These are phyloP conservation scores for Zymoseptoria brevis DNA, from an alignment of 2,329 filamentous ascomycete genomes.

Conservation along the genomic window DNA sequence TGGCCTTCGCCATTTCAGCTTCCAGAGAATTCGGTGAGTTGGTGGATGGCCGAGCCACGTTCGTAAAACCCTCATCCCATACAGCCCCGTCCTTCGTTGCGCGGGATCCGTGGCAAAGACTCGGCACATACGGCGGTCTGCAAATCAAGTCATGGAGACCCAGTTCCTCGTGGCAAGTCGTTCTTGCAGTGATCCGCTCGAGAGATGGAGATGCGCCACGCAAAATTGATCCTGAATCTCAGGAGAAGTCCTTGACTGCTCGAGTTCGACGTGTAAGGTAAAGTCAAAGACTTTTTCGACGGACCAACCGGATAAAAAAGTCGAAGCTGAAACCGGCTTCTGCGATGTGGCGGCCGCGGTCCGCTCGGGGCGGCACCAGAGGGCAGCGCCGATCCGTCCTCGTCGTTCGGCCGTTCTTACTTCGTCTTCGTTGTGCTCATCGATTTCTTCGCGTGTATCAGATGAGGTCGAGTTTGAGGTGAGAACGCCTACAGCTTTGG, in stretches of 20 bases:
- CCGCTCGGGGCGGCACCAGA: neutral
- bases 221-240: neutral
- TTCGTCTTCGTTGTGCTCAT: neutral
- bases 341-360: neutral
- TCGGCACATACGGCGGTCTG: neutral
- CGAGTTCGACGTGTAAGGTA: neutral
- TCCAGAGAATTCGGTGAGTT: neutral
- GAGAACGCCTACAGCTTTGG: neutral
- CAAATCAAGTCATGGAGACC: neutral
- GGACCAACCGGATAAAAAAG: neutral
- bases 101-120: neutral
- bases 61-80: neutral
- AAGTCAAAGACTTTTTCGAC: neutral
- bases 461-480: neutral
- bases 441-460: neutral
- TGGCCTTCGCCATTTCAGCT: neutral
- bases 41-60: neutral
- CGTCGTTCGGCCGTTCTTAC: neutral
- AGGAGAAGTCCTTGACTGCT: neutral
- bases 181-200: neutral
- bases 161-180: neutral
- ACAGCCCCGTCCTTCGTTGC: neutral
- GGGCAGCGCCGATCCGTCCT: neutral
- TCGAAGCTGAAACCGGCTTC: neutral
- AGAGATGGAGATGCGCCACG: neutral